A percentile compares a stretch with the other conserved stretches of the same genome.
phyloP scores from a whole-genome alignment of 177 flowering plant species.

The Vitis hybrid region DNA sequence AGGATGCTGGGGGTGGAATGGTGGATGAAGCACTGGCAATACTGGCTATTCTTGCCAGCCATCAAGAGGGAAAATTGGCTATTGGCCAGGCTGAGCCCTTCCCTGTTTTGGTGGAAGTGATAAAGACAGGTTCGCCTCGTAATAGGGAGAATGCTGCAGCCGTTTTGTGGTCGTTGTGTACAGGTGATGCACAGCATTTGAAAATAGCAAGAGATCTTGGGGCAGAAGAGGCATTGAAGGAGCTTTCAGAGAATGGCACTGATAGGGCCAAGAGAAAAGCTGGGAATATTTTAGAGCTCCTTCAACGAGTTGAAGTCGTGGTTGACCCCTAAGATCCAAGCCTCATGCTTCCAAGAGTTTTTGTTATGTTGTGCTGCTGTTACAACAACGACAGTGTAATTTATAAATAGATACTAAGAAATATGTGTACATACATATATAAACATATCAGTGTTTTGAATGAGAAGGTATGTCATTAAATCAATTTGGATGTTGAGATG shows the following conservation, averaged over 20 bases:
- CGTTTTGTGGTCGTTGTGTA: slow-evolving; percentile 71
- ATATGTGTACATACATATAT: not conserved
- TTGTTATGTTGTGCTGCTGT: not conserved
- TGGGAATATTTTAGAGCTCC: slow-evolving; percentile 59
- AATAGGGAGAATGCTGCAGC: slow-evolving; percentile 90
- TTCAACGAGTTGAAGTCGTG: slow-evolving; percentile 38
- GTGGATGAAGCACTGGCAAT: slow-evolving; percentile 91
- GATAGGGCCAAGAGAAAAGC: slow-evolving; percentile 93
- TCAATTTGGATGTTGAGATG: not conserved
- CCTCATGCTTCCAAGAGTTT: not conserved
- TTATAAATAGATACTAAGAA: not conserved
- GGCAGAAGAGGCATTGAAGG: slow-evolving; percentile 71
- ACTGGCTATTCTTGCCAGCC: slow-evolving; percentile 77
- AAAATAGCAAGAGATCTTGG: slow-evolving; percentile 47
- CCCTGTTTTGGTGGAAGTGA: slow-evolving; percentile 68
- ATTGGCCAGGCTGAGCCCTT: slow-evolving; percentile 73
- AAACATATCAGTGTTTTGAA: not conserved
- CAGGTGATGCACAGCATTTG: slow-evolving; percentile 46
- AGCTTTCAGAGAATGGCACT: slow-evolving; percentile 75
- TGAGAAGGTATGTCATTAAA: not conserved
- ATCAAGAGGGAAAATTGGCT: slow-evolving; percentile 76
- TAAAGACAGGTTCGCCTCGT: slow-evolving; percentile 77
- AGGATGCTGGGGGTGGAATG: slow-evolving; percentile 91
- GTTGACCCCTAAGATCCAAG: slow-evolving; percentile 11
- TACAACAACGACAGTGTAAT: not conserved